Conservation (phyloP, 345 rosid species). For the Eucalyptus shirleyi region DNA sequence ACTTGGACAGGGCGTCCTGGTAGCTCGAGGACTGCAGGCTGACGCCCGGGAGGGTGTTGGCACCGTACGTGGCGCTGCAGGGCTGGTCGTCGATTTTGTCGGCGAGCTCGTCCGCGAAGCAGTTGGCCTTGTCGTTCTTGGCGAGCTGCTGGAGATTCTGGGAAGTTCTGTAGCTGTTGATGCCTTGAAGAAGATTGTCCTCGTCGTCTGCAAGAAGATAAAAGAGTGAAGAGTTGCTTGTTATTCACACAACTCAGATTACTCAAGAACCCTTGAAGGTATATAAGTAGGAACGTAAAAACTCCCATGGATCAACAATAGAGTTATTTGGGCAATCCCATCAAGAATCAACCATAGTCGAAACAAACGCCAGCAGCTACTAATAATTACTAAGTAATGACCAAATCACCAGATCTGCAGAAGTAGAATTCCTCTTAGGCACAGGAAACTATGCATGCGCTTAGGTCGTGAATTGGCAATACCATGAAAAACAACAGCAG, state of each 20-base stretch:
- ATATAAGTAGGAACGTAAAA: not conserved
- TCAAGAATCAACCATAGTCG: not conserved
- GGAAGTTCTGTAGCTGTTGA: constrained; percentile 52
- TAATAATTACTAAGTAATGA: not conserved
- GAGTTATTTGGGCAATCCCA: not conserved
- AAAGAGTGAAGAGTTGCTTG: not conserved
- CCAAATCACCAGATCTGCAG: not conserved
- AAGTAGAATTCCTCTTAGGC: not conserved
- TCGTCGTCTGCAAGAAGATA: constrained; percentile 26
- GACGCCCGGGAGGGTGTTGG: not conserved
- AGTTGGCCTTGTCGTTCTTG: constrained; percentile 46
- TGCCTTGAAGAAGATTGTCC: constrained; percentile 58
- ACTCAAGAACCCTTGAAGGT: not conserved
- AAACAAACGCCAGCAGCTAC: not conserved
- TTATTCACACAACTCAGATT: not conserved
- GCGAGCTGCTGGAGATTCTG: constrained; percentile 20
- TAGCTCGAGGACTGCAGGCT: constrained; percentile 21
- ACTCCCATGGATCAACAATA: not conserved
- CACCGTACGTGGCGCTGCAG: constrained; percentile 14
- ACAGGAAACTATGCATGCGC: not conserved
- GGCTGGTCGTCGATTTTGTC: constrained; percentile 38
- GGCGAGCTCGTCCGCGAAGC: constrained; percentile 51
- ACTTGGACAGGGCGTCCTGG: constrained; percentile 31
- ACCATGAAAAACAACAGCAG: not conserved
- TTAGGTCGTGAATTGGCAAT: not conserved